A percentile compares a stretch with the other conserved stretches of the same genome.
Evolutionary conservation across 2,329 filamentous ascomycete genomes (phyloP).

Genomic region (Beauveria scarabaeidicola): DNA sequence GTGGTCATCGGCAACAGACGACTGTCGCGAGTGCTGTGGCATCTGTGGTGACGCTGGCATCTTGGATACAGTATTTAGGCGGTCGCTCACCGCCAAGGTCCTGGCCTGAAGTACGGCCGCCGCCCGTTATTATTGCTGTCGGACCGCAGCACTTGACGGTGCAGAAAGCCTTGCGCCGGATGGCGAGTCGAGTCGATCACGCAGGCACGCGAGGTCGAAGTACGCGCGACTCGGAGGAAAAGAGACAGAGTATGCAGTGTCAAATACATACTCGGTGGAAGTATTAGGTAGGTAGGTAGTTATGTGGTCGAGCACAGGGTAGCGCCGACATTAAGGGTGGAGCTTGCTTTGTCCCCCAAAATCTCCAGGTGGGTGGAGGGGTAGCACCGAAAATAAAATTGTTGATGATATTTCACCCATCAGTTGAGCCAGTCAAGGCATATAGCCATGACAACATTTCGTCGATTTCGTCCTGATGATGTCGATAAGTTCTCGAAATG

Average conservation of each 20-base stretch:
- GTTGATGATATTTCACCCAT: neutral
- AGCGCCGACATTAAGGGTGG: slow-evolving; percentile 3
- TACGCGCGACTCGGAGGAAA: neutral
- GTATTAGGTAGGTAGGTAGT: too few relatives aligned
- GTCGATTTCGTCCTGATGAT: slow-evolving; percentile 76
- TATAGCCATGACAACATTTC: slow-evolving; percentile 65
- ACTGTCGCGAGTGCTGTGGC: slow-evolving; percentile 50
- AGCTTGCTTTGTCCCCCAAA: neutral
- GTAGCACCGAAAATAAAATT: neutral
- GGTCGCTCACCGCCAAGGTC: slow-evolving; percentile 12
- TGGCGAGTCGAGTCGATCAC: neutral
- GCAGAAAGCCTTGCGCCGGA: neutral
- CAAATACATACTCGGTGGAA: neutral
- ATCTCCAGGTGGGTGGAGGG: slow-evolving; percentile 2
- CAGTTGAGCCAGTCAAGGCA: neutral
- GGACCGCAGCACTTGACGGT: neutral
- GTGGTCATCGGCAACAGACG: slow-evolving; percentile 45
- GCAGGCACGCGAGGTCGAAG: neutral
- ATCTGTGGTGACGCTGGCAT: slow-evolving; percentile 41
- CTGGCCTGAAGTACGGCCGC: neutral
- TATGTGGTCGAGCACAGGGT: neutral
- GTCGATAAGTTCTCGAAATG: slow-evolving; percentile 85
- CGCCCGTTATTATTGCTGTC: neutral
- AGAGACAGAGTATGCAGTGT: neutral
- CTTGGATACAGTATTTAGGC: slow-evolving; percentile 9